Percentiles rank a stretch among this genome's conserved stretches.
Evolutionary conservation across 83 land plant species (phyloP).

Genomic region (Isoetes engelmannii): DNA sequence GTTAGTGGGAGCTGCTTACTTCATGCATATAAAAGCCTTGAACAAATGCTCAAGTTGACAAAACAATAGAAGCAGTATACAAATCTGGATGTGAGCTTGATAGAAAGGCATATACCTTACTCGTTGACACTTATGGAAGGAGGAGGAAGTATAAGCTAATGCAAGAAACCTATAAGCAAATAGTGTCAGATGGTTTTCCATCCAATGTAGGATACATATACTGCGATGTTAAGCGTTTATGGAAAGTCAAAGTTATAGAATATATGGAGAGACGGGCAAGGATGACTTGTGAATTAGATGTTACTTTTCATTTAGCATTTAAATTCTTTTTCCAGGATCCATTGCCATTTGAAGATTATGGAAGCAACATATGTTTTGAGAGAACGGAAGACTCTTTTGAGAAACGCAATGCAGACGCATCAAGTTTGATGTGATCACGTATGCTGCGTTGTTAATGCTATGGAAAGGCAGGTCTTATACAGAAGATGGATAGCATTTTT

Average conservation of each 20-base stretch:
- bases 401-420: too few relatives aligned
- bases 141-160: background rate
- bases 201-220: background rate
- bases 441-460: too few relatives aligned
- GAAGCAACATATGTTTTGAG: too few relatives aligned
- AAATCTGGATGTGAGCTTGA: background rate
- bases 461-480: too few relatives aligned
- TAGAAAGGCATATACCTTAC: background rate
- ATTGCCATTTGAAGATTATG: background rate
- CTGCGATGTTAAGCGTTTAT: background rate
- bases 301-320: background rate
- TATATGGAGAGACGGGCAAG: background rate
- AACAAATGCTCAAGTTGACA: background rate
- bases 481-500: too few relatives aligned
- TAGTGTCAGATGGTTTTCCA: background rate
- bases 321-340: background rate
- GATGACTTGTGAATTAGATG: background rate
- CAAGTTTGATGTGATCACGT: too few relatives aligned
- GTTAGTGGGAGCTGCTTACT: background rate
- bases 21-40: background rate
- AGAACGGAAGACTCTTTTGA: too few relatives aligned
- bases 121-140: background rate
- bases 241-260: background rate
- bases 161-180: background rate
- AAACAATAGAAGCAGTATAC: background rate